Evolutionary conservation across 148 eudicot genomes (phyloP), one percentile per base, ranked within the genome.

Genomic region (Cornus suecica): DNA sequence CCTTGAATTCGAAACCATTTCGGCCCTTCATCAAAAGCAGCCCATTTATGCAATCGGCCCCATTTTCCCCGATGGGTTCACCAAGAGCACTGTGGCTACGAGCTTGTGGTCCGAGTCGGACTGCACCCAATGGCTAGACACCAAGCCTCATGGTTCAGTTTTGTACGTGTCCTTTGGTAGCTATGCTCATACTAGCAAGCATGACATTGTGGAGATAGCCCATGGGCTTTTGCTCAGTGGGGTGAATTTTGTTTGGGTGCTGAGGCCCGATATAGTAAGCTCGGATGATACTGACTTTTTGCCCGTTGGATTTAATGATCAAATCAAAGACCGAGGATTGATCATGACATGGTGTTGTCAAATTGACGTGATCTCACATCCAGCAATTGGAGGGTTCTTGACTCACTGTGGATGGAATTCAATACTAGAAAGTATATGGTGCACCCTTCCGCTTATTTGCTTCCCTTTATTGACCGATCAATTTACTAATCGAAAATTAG

Each of bases 381-480:
- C 66, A 0, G 78, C 89, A 0, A 51, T 79, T 8, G 89, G 89
- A 68, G 89, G 89, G 71, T 86, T 86, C 62, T 30, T 86, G 48
- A 80, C 86, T 7, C 88, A 86, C 10, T 83, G 88, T 22, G 88
- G 89, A 9, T 86, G 89, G 89, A 86, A 86, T 68, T 86, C 89
- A 3, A 81, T 81, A 15, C 56, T 86, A 22, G 89, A 84, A 24
- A 78, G 87, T 22, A 58, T 84, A 30, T 86, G 83, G 83, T 77
- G 85, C 23, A 24, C 64, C 7, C 77, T 83, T 8, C 88, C 86
- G 0, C 42, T 85, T 76, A 77, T 85, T 25, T 85, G 88, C 72
- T 76, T 70, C 22, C 88, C 88, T 4, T 28, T 80, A 23, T 66
- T 83, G 76, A 80, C 84, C 1, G 88, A 85, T 74, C 88, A 85